Evolutionary conservation across 371 early-diverging fungal species (phyloP), one percentile per base, ranked within the genome.

Genomic region (Rhizopus arrhizus): DNA sequence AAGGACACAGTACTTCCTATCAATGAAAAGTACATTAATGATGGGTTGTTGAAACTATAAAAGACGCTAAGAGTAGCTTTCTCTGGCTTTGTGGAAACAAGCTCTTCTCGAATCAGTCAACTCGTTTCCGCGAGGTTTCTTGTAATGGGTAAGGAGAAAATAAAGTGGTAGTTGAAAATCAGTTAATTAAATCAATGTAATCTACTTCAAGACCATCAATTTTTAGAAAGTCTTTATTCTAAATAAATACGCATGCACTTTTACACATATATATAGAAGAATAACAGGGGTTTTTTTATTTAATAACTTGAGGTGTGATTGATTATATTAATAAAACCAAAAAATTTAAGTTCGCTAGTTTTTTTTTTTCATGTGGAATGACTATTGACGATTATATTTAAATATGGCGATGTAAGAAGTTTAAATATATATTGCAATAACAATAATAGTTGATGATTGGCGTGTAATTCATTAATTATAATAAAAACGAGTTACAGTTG

Each of bases 71-170:
- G 61, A 55, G 46, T 48, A 11, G 32, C 48, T 42, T 49, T 61
- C 48, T 61, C 53, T 48, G 61, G 15, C 49, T 54, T 61, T 48
- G 61, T 54, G 41, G 49, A 55, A 54, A 61, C 53, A 54, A 61
- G 22, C 49, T 5, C 45, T 53, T 48, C 55, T 54, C 55, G 41
- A 61, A 53, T 54, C 40, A 61, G 53, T 54, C 49, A 54, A 32
- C 50, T 61, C 40, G 45, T 59, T 49, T 52, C 61, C 45, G 53
- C 34, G 15, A 54, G 61, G 46, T 60, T 60, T 47, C 52, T 59
- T 51, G 43, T 52, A 45, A 43, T 53, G 46, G 53, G 60, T 53
- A 49, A 58, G 51, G 45, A 53, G 53, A 60, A 60, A 46, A 53
- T 60, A 53, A 34, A 43, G 29, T 50, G 10, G 36, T 31, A 52